Conservation (phyloP, 345 rosid species). For the rapeseed (Brassica napus) region DNA sequence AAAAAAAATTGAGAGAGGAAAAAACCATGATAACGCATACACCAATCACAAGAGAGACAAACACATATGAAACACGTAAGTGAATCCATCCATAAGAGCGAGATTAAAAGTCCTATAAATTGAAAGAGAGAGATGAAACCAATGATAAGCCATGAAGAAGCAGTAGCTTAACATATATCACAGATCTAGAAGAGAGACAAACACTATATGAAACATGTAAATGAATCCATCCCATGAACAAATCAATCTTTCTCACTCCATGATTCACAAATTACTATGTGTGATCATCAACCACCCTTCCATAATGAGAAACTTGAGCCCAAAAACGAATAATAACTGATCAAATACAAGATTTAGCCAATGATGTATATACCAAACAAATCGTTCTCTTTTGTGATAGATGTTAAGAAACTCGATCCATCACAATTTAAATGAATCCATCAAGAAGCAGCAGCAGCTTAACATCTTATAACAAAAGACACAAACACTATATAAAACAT, state of each 20-base stretch:
- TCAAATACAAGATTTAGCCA: too few relatives aligned
- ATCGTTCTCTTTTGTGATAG: too few relatives aligned
- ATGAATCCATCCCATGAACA: background rate
- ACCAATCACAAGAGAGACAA: background rate
- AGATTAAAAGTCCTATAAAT: conserved; percentile 46
- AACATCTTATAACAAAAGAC: background rate
- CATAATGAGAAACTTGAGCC: too few relatives aligned
- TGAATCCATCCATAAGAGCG: background rate
- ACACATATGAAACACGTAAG: background rate
- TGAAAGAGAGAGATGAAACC: background rate
- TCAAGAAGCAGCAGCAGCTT: background rate
- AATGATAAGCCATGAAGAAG: background rate
- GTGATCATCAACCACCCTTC: too few relatives aligned
- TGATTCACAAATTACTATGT: background rate
- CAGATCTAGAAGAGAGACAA: background rate
- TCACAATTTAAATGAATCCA: background rate
- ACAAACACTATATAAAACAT: too few relatives aligned
- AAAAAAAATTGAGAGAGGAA: background rate
- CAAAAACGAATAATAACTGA: too few relatives aligned
- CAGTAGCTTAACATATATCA: background rate
- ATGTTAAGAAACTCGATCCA: too few relatives aligned
- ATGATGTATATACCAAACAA: too few relatives aligned
- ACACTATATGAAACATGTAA: background rate
- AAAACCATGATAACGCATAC: background rate
- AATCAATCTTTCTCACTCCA: too few relatives aligned